Percentiles rank a stretch among this genome's conserved stretches.
Evolutionary conservation across 139 green algal genomes (phyloP).

Genomic region (Chlamydomonas incerta): DNA sequence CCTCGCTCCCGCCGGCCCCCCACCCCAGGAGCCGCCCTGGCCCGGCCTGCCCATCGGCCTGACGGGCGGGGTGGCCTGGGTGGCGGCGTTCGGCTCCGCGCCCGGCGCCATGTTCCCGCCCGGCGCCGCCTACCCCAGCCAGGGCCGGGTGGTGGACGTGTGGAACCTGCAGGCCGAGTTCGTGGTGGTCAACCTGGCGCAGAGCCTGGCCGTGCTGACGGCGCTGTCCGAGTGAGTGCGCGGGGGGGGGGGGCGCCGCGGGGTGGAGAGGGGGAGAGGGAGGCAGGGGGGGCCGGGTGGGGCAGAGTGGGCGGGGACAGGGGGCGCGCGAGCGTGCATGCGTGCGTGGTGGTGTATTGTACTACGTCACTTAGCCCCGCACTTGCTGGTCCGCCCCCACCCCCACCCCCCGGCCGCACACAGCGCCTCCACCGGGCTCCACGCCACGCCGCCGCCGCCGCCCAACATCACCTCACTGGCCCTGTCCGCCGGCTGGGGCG

Average conservation of each 20-base stretch:
- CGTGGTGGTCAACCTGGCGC: neutral
- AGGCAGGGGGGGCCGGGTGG: no score
- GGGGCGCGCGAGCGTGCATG: no score
- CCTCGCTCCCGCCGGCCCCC: no score
- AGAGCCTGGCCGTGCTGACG: constrained; percentile 17
- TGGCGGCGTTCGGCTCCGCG: constrained; percentile 27
- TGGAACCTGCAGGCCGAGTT: constrained; percentile 39
- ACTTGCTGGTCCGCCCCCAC: no score
- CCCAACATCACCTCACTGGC: no score
- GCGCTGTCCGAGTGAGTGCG: constrained; percentile 12
- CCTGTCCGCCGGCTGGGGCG: neutral
- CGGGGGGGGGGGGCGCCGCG: neutral
- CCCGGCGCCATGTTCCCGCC: constrained; percentile 7
- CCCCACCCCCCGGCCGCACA: no score
- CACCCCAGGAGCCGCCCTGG: constrained; percentile 34
- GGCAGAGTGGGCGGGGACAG: no score
- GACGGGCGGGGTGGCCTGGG: constrained; percentile 15
- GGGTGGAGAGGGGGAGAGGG: neutral
- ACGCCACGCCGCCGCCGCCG: no score
- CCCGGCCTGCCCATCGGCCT: constrained; percentile 11
- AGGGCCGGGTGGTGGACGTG: constrained; percentile 6
- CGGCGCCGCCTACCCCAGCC: constrained; percentile 27
- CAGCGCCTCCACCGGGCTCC: no score
- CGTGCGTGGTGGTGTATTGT: no score
- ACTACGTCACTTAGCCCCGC: no score